These are phyloP conservation scores for Kodamaea ohmeri DNA, from an alignment of 1,139 yeast species.

Conservation along the genomic window DNA sequence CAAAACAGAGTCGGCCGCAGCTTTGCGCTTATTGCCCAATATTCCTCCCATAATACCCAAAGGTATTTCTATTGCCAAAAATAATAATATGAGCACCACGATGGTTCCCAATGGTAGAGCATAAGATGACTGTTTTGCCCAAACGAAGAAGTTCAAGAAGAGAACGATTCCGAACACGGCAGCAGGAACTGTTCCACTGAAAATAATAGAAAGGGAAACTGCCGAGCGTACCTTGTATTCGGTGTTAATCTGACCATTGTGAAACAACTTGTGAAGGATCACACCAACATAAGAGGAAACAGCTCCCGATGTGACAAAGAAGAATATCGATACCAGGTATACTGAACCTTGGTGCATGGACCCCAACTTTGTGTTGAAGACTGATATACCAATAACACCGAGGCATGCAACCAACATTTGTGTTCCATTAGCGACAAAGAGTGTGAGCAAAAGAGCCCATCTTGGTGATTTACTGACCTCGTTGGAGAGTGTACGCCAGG, in stretches of 20 bases:
- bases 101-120: slow-evolving; percentile 55
- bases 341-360: slow-evolving; percentile 63
- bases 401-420: slow-evolving; percentile 64
- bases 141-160: slow-evolving; percentile 62
- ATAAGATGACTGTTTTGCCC: slow-evolving; percentile 74
- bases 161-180: slow-evolving; percentile 52
- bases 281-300: slow-evolving; percentile 73
- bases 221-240: slow-evolving; percentile 22
- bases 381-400: slow-evolving; percentile 60
- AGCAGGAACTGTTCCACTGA: slow-evolving; percentile 64
- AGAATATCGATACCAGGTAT: slow-evolving; percentile 55
- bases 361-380: slow-evolving; percentile 39
- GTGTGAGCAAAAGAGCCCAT: slow-evolving; percentile 45
- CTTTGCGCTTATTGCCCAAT: slow-evolving; percentile 45
- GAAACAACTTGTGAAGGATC: slow-evolving; percentile 54
- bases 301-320: slow-evolving; percentile 68
- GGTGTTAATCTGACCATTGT: slow-evolving; percentile 31
- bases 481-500: slow-evolving; percentile 54
- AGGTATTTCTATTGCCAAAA: slow-evolving; percentile 69
- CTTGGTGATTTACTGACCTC: slow-evolving; percentile 57
- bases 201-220: slow-evolving; percentile 42
- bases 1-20: slow-evolving; percentile 22
- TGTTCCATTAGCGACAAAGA: slow-evolving; percentile 70
- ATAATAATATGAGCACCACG: slow-evolving; percentile 22
- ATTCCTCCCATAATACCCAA: slow-evolving; percentile 71